Base-by-base conservation (phyloP, 331 rosid species). In the Quercus phellos region DNA sequence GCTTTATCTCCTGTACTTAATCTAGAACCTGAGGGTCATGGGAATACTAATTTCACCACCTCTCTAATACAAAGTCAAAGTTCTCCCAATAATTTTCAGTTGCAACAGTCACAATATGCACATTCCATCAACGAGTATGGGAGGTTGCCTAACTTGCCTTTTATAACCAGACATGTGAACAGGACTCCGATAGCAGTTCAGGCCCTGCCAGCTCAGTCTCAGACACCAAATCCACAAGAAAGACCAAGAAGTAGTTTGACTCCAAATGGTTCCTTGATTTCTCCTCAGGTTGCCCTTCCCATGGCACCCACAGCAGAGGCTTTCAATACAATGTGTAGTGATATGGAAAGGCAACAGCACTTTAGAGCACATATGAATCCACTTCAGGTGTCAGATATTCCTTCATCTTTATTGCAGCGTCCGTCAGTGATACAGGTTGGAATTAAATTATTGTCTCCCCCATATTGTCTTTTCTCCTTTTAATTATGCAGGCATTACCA, bases 141-240 rank as follows among this genome's bases (percentile, higher is more conserved):
- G 50, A 86, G 85, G 75, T 74, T 84, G 26, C 71, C 42, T 35
- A 35, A 35, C 42, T 35, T 35, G 9, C 42, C 42, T 35, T 35
- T 35, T 35, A 35, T 35, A 51, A 61, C 83, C 32, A 81, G 84
- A 74, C 82, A 71, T 70, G 34, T 80, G 72, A 60, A 5, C 77
- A 87, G 98, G 87, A 74, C 78, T 68, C 90, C 96, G 2, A 9
- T 73, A 38, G 96, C 97, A 69, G 85, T 90, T 77, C 99, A 94
- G 87, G 98, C 96, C 69, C 98, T 92, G 70, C 93, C 99, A 27
- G 92, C 74, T 26, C 92, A 74, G 83, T 77, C 91, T 71, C 90
- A 43, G 74, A 59, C 79, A 32, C 51, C 77, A 64, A 84, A 79
- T 29, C 75, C 78, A 55, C 90, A 75, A 67, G 92, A 85, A 82